Evolutionary conservation across 306 rosid species (phyloP).

Genomic region (Lotus japonicus): DNA sequence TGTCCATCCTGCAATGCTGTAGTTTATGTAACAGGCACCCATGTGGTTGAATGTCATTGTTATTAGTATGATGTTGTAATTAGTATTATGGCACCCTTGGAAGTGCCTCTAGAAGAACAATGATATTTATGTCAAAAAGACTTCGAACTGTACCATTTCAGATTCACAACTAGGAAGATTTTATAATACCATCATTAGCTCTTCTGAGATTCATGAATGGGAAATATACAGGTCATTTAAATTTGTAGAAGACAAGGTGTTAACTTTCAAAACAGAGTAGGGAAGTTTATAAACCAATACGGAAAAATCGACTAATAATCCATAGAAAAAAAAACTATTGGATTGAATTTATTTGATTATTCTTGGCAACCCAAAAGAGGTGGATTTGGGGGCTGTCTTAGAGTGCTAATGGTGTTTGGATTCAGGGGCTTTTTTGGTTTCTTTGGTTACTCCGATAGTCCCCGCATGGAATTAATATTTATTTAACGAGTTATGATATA

Average conservation of each 20-base stretch:
- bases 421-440: too few relatives aligned
- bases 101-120: constrained; percentile 13
- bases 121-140: constrained; percentile 1
- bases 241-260: not conserved
- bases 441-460: too few relatives aligned
- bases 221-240: not conserved
- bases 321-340: too few relatives aligned
- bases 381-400: too few relatives aligned
- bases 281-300: too few relatives aligned
- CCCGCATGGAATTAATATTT: too few relatives aligned
- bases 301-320: too few relatives aligned
- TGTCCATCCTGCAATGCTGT: constrained; percentile 11
- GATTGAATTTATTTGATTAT: too few relatives aligned
- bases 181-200: not conserved
- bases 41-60: constrained; percentile 23
- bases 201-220: not conserved
- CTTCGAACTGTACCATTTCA: constrained; percentile 12
- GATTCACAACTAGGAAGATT: not conserved
- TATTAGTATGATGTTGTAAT: constrained; percentile 19
- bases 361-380: too few relatives aligned
- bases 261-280: not conserved
- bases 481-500: too few relatives aligned
- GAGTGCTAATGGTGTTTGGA: too few relatives aligned
- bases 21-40: constrained; percentile 17
- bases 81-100: constrained; percentile 15